Evolutionary conservation across 768 basidiomycete species (phyloP), one percentile per base, ranked within the genome.

Genomic region (Phlebiopsis flavidoalba): DNA sequence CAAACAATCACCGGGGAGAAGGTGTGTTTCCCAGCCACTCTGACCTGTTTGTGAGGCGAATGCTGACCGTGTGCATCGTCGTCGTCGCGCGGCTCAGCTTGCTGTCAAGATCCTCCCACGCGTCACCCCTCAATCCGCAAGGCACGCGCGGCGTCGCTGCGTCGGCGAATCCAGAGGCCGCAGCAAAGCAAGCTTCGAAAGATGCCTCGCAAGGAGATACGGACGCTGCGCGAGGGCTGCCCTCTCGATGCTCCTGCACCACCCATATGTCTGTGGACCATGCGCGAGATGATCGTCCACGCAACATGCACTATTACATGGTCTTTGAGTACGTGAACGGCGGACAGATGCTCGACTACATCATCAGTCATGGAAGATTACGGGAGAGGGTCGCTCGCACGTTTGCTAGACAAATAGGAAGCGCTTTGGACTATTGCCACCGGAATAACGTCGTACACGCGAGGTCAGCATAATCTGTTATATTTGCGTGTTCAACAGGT

Each of bases 271-370:
- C 71, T 98, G 96, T 72, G 97, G 97, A n/a, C n/a, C 59, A 99
- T 98, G 96, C 89, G 93, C 66, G 94, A 96, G 77, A 95, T 99
- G 90, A 93, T 98, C 71, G 80, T 95, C 24, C 96, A 98, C 76
- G n/a, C 91, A 93, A 62, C 89, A 99, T 69, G n/a, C 95, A 99
- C 75, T 98, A 98, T 77, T 99, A 98, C 80, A 98, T 99, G 94
- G 93, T 98, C 10, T 94, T 91, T 72, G 97, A 99, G 74, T 98
- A 97, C 73, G 93, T 98, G 75, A 96, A 95, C 67, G 97, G 97
- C 35, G 97, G 97, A 0, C 97, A 99, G 80, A 95, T 99, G 93
- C 85, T 99, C 65, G 97, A 99, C 82, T 99, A 96, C 73, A 98
- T 99, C 77, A 99, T 99, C 77, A 91, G 91, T 68, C 97, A 99